Evolutionary conservation across 352 stramenopile genomes (phyloP).

Genomic region (Aphanomyces euteiches): DNA sequence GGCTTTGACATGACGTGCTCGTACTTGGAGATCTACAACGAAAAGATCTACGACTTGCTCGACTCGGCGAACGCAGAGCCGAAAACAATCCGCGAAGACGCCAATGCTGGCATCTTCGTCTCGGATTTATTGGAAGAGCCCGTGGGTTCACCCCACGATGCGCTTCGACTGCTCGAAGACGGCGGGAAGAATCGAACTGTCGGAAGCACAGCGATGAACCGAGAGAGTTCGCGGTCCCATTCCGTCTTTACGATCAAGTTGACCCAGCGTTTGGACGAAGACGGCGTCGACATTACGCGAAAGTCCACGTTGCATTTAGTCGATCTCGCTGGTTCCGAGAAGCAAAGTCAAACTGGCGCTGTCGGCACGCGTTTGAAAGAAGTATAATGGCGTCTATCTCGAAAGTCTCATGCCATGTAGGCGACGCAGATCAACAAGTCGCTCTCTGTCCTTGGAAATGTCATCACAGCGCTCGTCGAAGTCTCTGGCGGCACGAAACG

Average conservation of each 20-base stretch:
- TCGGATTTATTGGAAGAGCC: conserved; percentile 64
- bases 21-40: conserved; percentile 90
- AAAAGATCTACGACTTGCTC: conserved; percentile 85
- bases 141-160: conserved; percentile 58
- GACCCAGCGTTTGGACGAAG: conserved; percentile 70
- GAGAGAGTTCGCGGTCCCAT: conserved; percentile 93
- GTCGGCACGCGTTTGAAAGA: conserved; percentile 83
- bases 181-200: conserved; percentile 89
- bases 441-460: conserved; percentile 86
- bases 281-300: conserved; percentile 56
- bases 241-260: conserved; percentile 96
- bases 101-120: conserved; percentile 63
- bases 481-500: conserved; percentile 33
- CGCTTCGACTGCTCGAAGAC: conserved; percentile 67
- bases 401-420: neutral
- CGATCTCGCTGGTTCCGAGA: conserved; percentile 85
- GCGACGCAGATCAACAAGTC: conserved; percentile 86
- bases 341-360: conserved; percentile 76
- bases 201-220: conserved; percentile 97
- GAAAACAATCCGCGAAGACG: conserved; percentile 75
- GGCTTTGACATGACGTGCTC: conserved; percentile 57
- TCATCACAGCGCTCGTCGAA: conserved; percentile 88
- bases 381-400: conserved; percentile 25
- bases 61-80: conserved; percentile 53
- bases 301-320: conserved; percentile 81